These are phyloP conservation scores for Fabrea salina DNA, from an alignment of 169 alveolate species.

Conservation along the genomic window DNA sequence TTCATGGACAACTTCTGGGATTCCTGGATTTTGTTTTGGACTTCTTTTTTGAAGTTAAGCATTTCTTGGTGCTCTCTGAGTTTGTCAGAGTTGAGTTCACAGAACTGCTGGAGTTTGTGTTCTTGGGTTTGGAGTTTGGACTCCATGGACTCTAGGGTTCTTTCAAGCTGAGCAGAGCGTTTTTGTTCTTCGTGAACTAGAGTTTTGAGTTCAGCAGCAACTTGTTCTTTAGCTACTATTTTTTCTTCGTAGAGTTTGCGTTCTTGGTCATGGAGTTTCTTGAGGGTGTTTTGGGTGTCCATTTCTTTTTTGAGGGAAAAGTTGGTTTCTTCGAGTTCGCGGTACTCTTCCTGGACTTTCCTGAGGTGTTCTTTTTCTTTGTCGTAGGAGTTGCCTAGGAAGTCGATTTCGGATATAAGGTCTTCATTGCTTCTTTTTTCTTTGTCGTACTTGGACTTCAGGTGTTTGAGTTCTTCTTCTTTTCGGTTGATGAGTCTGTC, in stretches of 20 bases:
- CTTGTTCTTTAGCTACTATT: neutral
- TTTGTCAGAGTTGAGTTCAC: neutral
- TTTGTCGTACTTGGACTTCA: neutral
- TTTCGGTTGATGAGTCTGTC: neutral
- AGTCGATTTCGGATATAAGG: neutral
- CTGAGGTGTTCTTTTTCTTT: constrained; percentile 5
- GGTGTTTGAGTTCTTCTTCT: neutral
- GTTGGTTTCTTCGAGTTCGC: neutral
- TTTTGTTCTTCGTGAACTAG: constrained; percentile 8
- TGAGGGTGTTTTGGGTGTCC: neutral
- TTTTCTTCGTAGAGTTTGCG: neutral
- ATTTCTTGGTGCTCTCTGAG: neutral
- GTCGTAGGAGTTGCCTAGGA: constrained; percentile 19
- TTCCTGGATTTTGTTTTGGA: neutral
- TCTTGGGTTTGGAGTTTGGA: neutral
- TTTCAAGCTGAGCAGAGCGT: neutral
- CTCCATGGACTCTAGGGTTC: neutral
- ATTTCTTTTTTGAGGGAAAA: constrained; percentile 13
- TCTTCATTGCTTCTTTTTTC: constrained; percentile 24
- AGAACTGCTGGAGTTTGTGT: neutral
- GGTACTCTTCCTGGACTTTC: neutral
- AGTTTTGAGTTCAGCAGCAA: neutral
- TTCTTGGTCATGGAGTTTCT: neutral
- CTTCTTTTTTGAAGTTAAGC: neutral
- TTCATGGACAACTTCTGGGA: neutral